A percentile compares a stretch with the other conserved stretches of the same genome.
phyloP scores from a whole-genome alignment of 2,329 filamentous ascomycete genomes.

The Curvularia lunata region DNA sequence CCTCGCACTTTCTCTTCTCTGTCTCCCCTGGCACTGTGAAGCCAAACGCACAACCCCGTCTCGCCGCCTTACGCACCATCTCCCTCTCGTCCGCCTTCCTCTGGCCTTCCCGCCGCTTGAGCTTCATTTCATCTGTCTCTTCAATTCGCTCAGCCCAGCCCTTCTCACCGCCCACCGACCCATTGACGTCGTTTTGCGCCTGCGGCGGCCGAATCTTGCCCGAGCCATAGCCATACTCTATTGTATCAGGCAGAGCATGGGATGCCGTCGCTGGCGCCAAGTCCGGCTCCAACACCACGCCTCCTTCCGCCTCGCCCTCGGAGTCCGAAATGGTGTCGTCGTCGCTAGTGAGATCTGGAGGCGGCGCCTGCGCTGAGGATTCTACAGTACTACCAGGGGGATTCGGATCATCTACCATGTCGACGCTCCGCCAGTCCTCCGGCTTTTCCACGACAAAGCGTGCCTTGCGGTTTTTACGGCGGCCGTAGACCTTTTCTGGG shows the following conservation, averaged over 20 bases:
- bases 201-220: slow-evolving; percentile 51
- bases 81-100: slow-evolving; percentile 59
- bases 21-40: slow-evolving; percentile 44
- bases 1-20: slow-evolving; percentile 60
- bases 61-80: slow-evolving; percentile 67
- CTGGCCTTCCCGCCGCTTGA: slow-evolving; percentile 59
- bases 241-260: slow-evolving; percentile 15
- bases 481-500: slow-evolving; percentile 54
- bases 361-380: slow-evolving; percentile 1
- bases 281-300: slow-evolving; percentile 19
- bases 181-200: slow-evolving; percentile 60
- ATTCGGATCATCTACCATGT: slow-evolving; percentile 45
- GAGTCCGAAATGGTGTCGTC: slow-evolving; percentile 25
- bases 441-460: slow-evolving; percentile 48
- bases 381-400: not conserved
- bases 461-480: slow-evolving; percentile 55
- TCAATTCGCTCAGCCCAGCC: slow-evolving; percentile 60
- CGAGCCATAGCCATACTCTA: slow-evolving; percentile 38
- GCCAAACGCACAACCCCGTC: slow-evolving; percentile 65
- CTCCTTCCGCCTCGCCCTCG: slow-evolving; percentile 26
- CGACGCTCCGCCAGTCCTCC: slow-evolving; percentile 53
- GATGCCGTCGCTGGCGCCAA: slow-evolving; percentile 1
- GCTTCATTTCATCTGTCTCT: slow-evolving; percentile 60
- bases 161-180: slow-evolving; percentile 63
- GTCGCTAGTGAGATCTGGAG: slow-evolving; percentile 14